Conservation (phyloP, 441 rosid genomes). For the Lagerstroemia fauriei region DNA sequence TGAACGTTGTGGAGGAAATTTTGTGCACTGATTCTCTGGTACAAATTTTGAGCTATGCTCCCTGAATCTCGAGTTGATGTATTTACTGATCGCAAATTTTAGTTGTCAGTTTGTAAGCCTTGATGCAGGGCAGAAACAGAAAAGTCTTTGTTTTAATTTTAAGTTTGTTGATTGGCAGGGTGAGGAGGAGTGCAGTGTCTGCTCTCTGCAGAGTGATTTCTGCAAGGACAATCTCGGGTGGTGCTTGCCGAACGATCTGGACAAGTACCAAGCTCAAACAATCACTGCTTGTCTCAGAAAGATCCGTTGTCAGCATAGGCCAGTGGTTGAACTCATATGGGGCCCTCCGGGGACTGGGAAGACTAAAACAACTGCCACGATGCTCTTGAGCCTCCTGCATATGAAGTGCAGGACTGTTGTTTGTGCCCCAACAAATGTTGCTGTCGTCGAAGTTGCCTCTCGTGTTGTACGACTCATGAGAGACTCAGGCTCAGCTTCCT, state of each 20-base stretch:
- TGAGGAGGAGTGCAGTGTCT: neutral
- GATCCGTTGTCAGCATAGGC: conserved; percentile 10
- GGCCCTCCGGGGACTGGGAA: conserved; percentile 78
- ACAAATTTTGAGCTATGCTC: neutral
- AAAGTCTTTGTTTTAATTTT: neutral
- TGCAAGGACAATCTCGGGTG: neutral
- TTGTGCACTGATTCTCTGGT: conserved; percentile 14
- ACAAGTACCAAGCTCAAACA: conserved; percentile 18
- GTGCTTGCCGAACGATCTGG: neutral
- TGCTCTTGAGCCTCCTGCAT: conserved; percentile 41
- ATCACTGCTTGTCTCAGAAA: conserved; percentile 2
- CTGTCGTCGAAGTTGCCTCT: conserved; percentile 50
- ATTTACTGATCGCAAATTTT: too few species aligned
- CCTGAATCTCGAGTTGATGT: too few species aligned
- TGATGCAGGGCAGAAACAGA: too few species aligned
- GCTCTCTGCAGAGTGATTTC: neutral
- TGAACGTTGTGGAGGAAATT: neutral
- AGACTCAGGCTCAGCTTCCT: neutral
- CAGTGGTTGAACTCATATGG: conserved; percentile 50
- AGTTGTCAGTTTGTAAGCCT: neutral
- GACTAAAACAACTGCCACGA: conserved; percentile 41
- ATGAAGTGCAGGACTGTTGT: conserved; percentile 49
- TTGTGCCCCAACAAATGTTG: conserved; percentile 62
- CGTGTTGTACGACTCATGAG: conserved; percentile 41
- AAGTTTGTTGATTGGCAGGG: neutral